phyloP scores from a whole-genome alignment of 805 yeast species.

The Candida silvicultrix region DNA sequence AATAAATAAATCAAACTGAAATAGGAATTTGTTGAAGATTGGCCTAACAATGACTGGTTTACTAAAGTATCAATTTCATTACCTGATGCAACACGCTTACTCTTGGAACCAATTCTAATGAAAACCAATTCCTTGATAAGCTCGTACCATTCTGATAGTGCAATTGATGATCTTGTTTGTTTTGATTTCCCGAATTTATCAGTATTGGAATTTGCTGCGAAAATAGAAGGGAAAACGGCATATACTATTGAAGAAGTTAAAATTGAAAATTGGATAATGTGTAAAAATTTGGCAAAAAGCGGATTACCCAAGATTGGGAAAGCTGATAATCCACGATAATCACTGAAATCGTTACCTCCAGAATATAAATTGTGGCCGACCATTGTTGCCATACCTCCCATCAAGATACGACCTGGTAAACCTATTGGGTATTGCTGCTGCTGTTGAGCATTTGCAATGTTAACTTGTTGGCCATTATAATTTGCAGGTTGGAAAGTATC shows the following conservation, averaged over 20 bases:
- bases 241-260: constrained; percentile 17
- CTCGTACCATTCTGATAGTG: constrained; percentile 17
- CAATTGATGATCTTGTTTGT: neutral
- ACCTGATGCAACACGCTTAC: constrained; percentile 9
- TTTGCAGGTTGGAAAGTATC: constrained; percentile 18
- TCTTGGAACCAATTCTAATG: constrained; percentile 14
- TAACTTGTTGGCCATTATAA: constrained; percentile 18
- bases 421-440: constrained; percentile 20
- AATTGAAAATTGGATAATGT: constrained; percentile 21
- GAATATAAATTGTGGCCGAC: constrained; percentile 28
- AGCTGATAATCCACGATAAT: constrained; percentile 38
- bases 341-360: constrained; percentile 24
- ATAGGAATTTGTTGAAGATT: constrained; percentile 1
- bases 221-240: constrained; percentile 14
- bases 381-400: constrained; percentile 46
- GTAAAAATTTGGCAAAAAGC: constrained; percentile 20
- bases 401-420: constrained; percentile 29
- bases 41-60: constrained; percentile 10
- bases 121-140: constrained; percentile 19
- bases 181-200: neutral
- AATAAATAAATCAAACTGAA: constrained; percentile 9
- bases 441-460: constrained; percentile 19
- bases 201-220: constrained; percentile 1
- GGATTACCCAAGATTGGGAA: constrained; percentile 31
- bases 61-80: constrained; percentile 12